These are phyloP conservation scores for Salvia splendens DNA, from an alignment of 257 asterid species.

Conservation along the genomic window DNA sequence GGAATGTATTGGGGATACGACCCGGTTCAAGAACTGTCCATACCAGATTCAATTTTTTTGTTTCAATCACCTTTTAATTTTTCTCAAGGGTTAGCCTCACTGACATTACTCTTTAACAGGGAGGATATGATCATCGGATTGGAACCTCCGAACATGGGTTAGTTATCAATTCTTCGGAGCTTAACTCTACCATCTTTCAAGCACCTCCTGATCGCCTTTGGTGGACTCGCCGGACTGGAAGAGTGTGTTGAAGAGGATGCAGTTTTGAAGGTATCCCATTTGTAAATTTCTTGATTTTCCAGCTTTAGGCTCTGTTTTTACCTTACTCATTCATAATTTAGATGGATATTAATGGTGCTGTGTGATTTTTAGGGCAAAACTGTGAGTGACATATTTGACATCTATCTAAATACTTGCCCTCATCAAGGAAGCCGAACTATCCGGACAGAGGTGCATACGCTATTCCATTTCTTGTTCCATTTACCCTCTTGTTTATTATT, in stretches of 20 bases:
- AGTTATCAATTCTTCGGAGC: conserved; percentile 62
- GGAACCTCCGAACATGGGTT: conserved; percentile 95
- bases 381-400: conserved; percentile 60
- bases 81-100: neutral
- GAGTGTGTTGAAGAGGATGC: conserved; percentile 83
- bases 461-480: neutral
- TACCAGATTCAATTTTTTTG: conserved; percentile 49
- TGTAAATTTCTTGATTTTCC: neutral
- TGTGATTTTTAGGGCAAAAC: conserved; percentile 59
- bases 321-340: neutral
- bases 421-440: conserved; percentile 97
- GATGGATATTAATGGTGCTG: neutral
- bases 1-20: conserved; percentile 98
- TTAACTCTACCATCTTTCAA: conserved; percentile 74
- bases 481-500: neutral
- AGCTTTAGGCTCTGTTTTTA: neutral
- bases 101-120: conserved; percentile 40
- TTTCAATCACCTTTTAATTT: neutral
- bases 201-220: conserved; percentile 94
- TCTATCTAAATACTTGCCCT: conserved; percentile 84
- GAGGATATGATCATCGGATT: conserved; percentile 86
- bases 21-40: conserved; percentile 74
- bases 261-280: conserved; percentile 57
- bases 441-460: conserved; percentile 68
- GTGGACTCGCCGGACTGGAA: conserved; percentile 97